Conservation (phyloP, 1,139 yeast genomes). For the Taphrina pruni region DNA sequence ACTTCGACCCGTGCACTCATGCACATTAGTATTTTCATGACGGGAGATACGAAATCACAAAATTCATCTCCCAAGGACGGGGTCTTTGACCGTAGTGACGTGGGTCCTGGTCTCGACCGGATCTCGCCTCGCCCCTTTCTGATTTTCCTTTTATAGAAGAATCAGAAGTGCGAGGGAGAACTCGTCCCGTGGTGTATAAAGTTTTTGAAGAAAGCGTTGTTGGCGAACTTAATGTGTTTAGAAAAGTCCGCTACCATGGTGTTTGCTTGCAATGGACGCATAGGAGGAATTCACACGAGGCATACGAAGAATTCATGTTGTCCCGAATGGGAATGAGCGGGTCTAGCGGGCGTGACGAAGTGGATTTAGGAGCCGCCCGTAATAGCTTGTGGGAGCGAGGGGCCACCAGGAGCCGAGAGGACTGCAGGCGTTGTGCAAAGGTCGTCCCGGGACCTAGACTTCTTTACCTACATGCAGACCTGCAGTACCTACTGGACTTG, state of each 20-base stretch:
- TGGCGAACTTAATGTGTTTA: neutral
- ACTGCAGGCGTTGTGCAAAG: too few species aligned
- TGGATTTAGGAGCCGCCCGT: too few species aligned
- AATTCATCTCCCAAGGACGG: slow-evolving; percentile 20
- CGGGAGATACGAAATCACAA: slow-evolving; percentile 34
- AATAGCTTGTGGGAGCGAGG: too few species aligned
- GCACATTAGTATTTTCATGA: slow-evolving; percentile 17
- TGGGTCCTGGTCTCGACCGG: slow-evolving; percentile 3
- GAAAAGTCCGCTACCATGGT: neutral
- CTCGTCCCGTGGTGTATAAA: slow-evolving; percentile 17
- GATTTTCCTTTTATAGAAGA: neutral
- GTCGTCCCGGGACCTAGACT: too few species aligned
- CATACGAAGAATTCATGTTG: neutral
- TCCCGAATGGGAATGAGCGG: too few species aligned
- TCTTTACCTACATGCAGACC: too few species aligned
- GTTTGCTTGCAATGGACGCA: neutral
- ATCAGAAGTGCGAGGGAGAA: neutral
- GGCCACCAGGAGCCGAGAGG: too few species aligned
- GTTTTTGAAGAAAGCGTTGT: neutral
- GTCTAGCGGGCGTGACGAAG: too few species aligned
- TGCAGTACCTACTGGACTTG: too few species aligned
- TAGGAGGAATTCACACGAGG: neutral
- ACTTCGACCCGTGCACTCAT: slow-evolving; percentile 36
- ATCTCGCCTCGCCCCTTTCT: neutral
- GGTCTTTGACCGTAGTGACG: slow-evolving; percentile 12